These are phyloP conservation scores for Diaporthe humulicola DNA, from an alignment of 2,329 filamentous ascomycete species.

Conservation along the genomic window DNA sequence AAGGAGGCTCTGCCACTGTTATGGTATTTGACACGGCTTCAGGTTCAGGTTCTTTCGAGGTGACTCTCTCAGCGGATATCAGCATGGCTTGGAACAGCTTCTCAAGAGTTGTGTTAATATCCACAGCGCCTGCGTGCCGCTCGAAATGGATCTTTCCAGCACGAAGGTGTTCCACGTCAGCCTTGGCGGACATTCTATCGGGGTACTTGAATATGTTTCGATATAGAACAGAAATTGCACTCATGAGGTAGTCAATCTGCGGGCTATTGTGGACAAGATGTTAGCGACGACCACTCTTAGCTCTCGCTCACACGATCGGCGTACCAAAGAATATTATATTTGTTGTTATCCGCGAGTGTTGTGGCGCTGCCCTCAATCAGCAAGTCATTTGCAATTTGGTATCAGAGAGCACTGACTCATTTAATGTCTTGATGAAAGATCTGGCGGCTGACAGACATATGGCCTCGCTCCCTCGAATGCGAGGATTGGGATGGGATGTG, in stretches of 20 bases:
- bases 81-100: not conserved
- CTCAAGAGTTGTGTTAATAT: not conserved
- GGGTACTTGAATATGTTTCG: slow-evolving; percentile 1
- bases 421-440: not conserved
- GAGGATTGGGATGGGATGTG: not conserved
- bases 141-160: not conserved
- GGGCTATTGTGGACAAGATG: not conserved
- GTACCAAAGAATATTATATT: not conserved
- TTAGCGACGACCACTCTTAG: not conserved
- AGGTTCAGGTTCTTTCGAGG: not conserved
- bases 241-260: not conserved
- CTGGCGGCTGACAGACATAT: not conserved
- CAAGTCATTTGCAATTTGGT: accelerated
- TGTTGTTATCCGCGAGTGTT: not conserved
- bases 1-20: not conserved
- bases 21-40: not conserved
- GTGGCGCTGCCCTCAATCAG: not conserved
- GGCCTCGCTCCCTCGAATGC: slow-evolving; percentile 3
- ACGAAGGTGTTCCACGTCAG: slow-evolving; percentile 14
- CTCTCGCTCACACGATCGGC: not conserved
- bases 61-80: not conserved
- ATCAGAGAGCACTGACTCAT: not conserved
- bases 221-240: not conserved
- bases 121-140: not conserved
- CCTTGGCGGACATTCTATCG: not conserved